Percentiles rank a stretch among this genome's conserved stretches.
These are phyloP conservation scores for Albatrellus ellisii DNA, from an alignment of 768 basidiomycete genomes.

Conservation along the genomic window DNA sequence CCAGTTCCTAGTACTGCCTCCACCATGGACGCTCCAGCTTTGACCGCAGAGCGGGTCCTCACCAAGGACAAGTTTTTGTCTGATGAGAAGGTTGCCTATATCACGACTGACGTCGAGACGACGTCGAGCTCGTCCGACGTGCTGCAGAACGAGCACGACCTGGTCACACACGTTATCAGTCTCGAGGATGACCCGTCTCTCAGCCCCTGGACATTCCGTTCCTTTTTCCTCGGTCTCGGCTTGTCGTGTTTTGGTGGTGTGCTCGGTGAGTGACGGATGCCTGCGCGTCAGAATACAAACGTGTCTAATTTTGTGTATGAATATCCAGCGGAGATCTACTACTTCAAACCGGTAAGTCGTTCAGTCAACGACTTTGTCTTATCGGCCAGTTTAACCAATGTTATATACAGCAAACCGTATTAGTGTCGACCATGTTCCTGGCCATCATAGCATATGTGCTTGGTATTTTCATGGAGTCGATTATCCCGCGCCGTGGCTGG, in stretches of 20 bases:
- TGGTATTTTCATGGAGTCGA: slow-evolving; percentile 31
- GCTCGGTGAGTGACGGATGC: slow-evolving; percentile 23
- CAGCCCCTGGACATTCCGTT: slow-evolving; percentile 34
- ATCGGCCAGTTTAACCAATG: not conserved
- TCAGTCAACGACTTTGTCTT: not conserved
- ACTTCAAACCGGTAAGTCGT: slow-evolving; percentile 38
- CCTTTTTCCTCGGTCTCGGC: slow-evolving; percentile 32
- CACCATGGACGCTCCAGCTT: not conserved
- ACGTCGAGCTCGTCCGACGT: slow-evolving; percentile 19
- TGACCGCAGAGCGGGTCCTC: slow-evolving; percentile 1
- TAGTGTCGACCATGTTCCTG: slow-evolving; percentile 40
- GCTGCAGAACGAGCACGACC: slow-evolving; percentile 31
- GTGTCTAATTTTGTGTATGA: not conserved
- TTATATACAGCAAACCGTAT: slow-evolving; percentile 31
- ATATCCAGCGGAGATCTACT: slow-evolving; percentile 39
- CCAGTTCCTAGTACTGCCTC: not conserved
- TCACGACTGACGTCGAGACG: slow-evolving; percentile 25
- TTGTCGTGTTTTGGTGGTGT: slow-evolving; percentile 36
- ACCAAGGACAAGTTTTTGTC: slow-evolving; percentile 1
- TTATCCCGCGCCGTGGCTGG: slow-evolving; percentile 31
- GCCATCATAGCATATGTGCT: slow-evolving; percentile 36
- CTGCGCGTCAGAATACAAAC: not conserved
- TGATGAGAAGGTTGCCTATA: slow-evolving; percentile 21
- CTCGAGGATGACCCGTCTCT: slow-evolving; percentile 32
- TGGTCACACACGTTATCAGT: slow-evolving; percentile 33